These are phyloP conservation scores for Entomortierella parvispora DNA, from an alignment of 192 early-diverging fungal species.

Conservation along the genomic window DNA sequence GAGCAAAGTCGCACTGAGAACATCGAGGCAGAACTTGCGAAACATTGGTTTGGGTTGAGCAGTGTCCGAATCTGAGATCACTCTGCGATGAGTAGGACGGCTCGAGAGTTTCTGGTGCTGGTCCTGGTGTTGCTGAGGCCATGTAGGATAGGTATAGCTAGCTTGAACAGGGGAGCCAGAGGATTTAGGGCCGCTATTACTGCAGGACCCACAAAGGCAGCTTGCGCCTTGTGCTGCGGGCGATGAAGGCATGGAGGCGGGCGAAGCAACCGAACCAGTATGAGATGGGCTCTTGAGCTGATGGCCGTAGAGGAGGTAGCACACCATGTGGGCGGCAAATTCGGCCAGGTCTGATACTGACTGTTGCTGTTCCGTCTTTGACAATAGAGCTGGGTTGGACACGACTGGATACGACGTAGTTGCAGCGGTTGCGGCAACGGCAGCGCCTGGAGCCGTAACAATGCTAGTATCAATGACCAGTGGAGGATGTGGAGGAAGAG, in stretches of 20 bases:
- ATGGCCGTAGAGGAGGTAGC: constrained; percentile 61
- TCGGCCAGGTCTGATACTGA: constrained; percentile 59
- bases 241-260: constrained; percentile 35
- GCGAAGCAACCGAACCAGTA: constrained; percentile 14
- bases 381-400: no score
- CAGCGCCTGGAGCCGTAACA: no score
- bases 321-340: constrained; percentile 68
- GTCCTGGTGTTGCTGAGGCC: not conserved
- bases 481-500: no score
- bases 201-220: constrained; percentile 24
- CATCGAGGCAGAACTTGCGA: constrained; percentile 51
- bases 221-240: constrained; percentile 10
- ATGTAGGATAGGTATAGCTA: not conserved
- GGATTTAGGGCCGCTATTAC: no score
- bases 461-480: no score
- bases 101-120: not conserved
- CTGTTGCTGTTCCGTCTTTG: constrained; percentile 17
- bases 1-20: constrained; percentile 59
- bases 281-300: constrained; percentile 27
- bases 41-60: constrained; percentile 37
- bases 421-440: no score
- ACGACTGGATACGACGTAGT: no score
- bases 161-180: constrained; percentile 3
- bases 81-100: constrained; percentile 22
- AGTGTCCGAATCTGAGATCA: constrained; percentile 30